phyloP scores from a whole-genome alignment of 176 grass and related monocot species.

The Triticum aestivum region DNA sequence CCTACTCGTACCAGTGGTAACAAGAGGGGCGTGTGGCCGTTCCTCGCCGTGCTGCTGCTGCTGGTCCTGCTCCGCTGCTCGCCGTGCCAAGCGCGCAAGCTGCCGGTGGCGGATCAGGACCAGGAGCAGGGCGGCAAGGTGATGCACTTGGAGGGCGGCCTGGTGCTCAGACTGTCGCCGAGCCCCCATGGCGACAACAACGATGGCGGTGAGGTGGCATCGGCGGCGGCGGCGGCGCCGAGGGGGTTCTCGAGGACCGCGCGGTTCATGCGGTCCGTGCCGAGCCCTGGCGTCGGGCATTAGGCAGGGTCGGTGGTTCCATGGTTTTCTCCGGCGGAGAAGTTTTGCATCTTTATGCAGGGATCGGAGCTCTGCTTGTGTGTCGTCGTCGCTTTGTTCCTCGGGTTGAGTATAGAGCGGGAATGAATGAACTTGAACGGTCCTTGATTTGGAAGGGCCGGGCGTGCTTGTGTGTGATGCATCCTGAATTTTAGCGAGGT shows the following conservation, averaged over 20 bases:
- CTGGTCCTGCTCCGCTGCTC: conserved; percentile 20
- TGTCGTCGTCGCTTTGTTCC: no score
- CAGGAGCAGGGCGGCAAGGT: conserved; percentile 22
- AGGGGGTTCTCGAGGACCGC: conserved; percentile 7
- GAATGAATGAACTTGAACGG: background rate
- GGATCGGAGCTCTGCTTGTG: no score
- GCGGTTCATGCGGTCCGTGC: conserved; percentile 54
- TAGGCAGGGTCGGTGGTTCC: background rate
- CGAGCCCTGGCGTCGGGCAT: conserved; percentile 62
- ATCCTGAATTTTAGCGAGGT: background rate
- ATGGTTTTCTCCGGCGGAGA: background rate
- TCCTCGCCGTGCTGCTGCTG: conserved; percentile 30
- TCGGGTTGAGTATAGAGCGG: no score
- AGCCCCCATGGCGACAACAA: no score
- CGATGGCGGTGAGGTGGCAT: background rate
- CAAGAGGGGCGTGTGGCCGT: background rate
- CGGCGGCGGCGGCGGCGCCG: background rate
- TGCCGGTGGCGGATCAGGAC: background rate
- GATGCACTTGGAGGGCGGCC: conserved; percentile 27
- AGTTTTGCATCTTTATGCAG: background rate
- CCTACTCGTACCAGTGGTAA: background rate
- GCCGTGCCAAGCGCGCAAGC: conserved; percentile 38
- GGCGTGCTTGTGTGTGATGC: background rate
- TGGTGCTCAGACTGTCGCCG: conserved; percentile 18
- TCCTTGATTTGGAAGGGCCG: background rate